Conservation (phyloP, 176 grass and related monocot genomes). For the Microstegium vimineum region DNA sequence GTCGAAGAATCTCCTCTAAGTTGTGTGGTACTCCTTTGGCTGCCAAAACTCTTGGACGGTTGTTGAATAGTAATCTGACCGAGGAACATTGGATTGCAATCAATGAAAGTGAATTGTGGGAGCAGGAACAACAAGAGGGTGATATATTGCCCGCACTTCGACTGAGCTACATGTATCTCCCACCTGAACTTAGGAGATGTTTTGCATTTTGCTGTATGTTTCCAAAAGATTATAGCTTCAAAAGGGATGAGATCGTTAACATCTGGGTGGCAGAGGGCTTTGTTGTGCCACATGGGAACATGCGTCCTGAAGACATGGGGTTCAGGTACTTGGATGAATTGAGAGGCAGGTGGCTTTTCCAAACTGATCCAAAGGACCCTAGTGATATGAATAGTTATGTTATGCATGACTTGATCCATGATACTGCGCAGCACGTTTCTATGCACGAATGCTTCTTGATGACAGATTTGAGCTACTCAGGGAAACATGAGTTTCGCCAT, state of each 20-base stretch:
- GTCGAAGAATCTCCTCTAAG: neutral
- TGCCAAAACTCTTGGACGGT: constrained; percentile 32
- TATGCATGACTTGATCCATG: constrained; percentile 48
- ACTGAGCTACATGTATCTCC: constrained; percentile 44
- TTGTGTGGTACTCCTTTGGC: constrained; percentile 29
- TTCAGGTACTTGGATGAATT: neutral
- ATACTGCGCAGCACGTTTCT: constrained; percentile 25
- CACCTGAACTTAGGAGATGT: constrained; percentile 27
- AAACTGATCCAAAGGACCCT: neutral
- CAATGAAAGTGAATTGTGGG: constrained; percentile 22
- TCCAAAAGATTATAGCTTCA: constrained; percentile 17
- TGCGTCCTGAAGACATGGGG: neutral
- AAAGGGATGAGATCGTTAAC: neutral
- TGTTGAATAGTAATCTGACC: neutral
- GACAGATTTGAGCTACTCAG: neutral
- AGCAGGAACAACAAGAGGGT: neutral
- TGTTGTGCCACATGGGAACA: neutral
- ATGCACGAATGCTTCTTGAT: neutral
- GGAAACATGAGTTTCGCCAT: neutral
- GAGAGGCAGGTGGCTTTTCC: constrained; percentile 18
- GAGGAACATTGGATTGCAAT: neutral
- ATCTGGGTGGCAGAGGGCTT: constrained; percentile 16
- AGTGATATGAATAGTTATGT: neutral
- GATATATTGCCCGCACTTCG: constrained; percentile 35
- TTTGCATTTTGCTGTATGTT: constrained; percentile 36